Conservation (phyloP, 345 rosid species). For the Hibiscus tridactylites region DNA sequence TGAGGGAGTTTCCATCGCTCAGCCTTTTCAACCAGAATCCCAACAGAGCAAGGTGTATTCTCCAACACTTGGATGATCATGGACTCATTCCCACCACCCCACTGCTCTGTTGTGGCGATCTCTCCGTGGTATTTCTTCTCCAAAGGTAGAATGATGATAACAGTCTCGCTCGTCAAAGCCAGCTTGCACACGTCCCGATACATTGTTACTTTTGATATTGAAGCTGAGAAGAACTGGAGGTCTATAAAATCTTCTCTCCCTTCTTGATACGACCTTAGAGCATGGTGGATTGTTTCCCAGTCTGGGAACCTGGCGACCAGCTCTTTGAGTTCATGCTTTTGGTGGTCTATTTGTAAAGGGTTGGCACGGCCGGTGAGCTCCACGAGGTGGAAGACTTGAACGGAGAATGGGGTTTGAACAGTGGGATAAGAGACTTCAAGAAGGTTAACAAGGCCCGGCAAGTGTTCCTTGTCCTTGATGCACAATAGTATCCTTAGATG, state of each 20-base stretch:
- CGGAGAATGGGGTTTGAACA: conserved; percentile 20
- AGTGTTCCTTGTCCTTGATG: conserved; percentile 31
- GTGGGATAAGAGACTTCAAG: conserved; percentile 56
- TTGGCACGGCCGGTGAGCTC: conserved; percentile 37
- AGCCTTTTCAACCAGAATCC: conserved; percentile 50
- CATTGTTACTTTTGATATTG: conserved; percentile 52
- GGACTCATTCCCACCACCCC: too few relatives aligned
- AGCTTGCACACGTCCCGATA: conserved; percentile 65
- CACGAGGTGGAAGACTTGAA: conserved; percentile 51
- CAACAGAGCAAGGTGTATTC: conserved; percentile 75
- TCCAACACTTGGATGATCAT: conserved; percentile 27
- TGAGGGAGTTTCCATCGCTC: conserved; percentile 13
- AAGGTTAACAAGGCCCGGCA: conserved; percentile 41
- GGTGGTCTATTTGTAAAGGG: conserved; percentile 40
- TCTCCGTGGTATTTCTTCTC: conserved; percentile 24
- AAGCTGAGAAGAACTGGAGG: conserved; percentile 34
- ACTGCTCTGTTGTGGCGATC: conserved; percentile 6
- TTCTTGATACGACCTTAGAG: conserved; percentile 37
- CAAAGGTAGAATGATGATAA: conserved; percentile 56
- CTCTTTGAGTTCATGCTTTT: not conserved
- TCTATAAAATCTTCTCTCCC: conserved; percentile 22
- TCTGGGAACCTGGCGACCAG: not conserved
- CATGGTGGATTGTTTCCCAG: conserved; percentile 28
- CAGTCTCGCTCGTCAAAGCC: conserved; percentile 38
- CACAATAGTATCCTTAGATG: conserved; percentile 41